phyloP scores from a whole-genome alignment of 306 rosid genomes.

The Pterocarpus santalinus region DNA sequence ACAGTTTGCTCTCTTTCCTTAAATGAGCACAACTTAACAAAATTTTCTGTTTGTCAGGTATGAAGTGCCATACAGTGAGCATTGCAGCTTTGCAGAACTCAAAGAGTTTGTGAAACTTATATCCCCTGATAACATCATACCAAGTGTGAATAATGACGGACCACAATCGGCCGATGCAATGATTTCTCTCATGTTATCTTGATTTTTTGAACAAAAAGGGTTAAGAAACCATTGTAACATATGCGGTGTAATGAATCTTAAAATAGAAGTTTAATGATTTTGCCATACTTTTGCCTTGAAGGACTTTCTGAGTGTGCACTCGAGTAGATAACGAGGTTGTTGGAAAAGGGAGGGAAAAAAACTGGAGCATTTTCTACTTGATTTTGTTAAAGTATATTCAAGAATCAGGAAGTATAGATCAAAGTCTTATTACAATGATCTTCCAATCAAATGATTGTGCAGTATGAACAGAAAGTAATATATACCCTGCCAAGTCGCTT shows the following conservation, averaged over 20 bases:
- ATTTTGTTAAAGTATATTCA: not conserved
- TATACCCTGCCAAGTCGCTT: not conserved
- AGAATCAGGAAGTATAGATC: conserved; percentile 20
- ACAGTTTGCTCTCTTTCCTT: conserved; percentile 8
- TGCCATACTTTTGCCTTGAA: conserved; percentile 3
- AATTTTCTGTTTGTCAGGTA: conserved; percentile 60
- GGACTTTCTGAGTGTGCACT: not conserved
- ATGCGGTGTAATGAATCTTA: conserved; percentile 8
- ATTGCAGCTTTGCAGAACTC: conserved; percentile 90
- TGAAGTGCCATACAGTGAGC: conserved; percentile 97
- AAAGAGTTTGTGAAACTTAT: conserved; percentile 75
- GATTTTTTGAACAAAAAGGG: conserved; percentile 45
- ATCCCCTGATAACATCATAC: conserved; percentile 84
- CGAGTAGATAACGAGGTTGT: not conserved
- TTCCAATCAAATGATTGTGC: not conserved
- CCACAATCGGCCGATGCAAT: conserved; percentile 79
- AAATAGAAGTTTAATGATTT: conserved; percentile 23
- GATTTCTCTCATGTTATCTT: conserved; percentile 76
- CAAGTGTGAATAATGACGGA: conserved; percentile 89
- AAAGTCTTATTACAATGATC: not conserved
- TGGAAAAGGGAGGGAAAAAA: not conserved
- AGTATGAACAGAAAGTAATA: not conserved
- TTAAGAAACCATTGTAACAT: conserved; percentile 5
- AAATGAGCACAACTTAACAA: not conserved
- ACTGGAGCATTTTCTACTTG: not conserved